Evolutionary conservation across 2,329 filamentous ascomycete species (phyloP).

Genomic region (Pseudogymnoascus sp.): DNA sequence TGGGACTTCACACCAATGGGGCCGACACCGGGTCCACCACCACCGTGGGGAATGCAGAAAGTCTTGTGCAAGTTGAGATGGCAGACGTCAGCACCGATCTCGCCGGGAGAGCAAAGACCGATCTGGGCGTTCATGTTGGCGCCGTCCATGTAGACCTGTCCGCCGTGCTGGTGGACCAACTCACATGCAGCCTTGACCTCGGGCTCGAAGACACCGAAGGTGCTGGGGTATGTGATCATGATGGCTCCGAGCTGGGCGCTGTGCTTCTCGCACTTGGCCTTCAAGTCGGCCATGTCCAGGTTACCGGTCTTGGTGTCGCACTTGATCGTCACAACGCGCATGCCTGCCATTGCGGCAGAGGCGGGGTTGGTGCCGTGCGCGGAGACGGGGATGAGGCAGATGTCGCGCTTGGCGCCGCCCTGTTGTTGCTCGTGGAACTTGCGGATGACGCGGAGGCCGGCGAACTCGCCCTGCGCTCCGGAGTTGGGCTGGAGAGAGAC

Average conservation of each 20-base stretch:
- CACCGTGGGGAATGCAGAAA: constrained; percentile 95
- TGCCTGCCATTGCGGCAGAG: constrained; percentile 89
- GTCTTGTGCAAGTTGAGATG: constrained; percentile 98
- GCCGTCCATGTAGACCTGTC: constrained; percentile 97
- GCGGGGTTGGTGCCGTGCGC: constrained; percentile 95
- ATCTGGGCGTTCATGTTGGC: constrained; percentile 99
- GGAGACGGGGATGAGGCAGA: constrained; percentile 89
- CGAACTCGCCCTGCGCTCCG: constrained; percentile 90
- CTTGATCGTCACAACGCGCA: constrained; percentile 88
- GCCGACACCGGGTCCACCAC: constrained; percentile 86
- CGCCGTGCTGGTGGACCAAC: constrained; percentile 77
- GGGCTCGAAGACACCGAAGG: constrained; percentile 91
- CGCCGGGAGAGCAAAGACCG: constrained; percentile 85
- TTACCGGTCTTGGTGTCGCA: constrained; percentile 83
- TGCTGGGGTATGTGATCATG: constrained; percentile 96
- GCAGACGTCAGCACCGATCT: constrained; percentile 93
- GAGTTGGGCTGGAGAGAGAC: constrained; percentile 92
- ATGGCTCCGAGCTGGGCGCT: constrained; percentile 79
- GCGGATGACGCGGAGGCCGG: constrained; percentile 79
- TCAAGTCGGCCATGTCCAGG: constrained; percentile 75
- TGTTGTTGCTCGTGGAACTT: constrained; percentile 68
- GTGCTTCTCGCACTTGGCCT: constrained; percentile 83
- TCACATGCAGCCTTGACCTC: constrained; percentile 77
- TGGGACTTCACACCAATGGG: constrained; percentile 87
- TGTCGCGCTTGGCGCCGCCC: constrained; percentile 62